These are phyloP conservation scores for Bretziella fagacearum DNA, from an alignment of 2,329 filamentous ascomycete species.

Conservation along the genomic window DNA sequence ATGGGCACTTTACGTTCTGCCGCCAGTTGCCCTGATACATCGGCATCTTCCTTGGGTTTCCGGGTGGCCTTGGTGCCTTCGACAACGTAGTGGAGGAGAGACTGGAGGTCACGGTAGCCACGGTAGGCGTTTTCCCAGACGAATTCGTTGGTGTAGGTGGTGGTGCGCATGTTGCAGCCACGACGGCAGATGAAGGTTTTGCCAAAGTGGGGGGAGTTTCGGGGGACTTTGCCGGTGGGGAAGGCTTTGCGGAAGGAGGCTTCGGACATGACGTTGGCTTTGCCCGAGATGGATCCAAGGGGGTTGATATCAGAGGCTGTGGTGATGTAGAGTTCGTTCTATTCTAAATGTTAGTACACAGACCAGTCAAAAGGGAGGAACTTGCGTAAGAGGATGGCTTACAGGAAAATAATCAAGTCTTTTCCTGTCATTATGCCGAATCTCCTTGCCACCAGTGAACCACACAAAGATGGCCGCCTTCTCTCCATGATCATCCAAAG, in stretches of 20 bases:
- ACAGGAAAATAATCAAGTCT: constrained; percentile 59
- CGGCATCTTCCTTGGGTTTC: constrained; percentile 18
- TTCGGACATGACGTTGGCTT: constrained; percentile 61
- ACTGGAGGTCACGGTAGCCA: constrained; percentile 44
- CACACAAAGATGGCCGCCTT: constrained; percentile 86
- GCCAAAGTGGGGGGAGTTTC: constrained; percentile 54
- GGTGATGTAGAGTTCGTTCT: constrained; percentile 88
- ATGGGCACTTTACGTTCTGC: neutral
- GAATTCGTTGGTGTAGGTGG: constrained; percentile 85
- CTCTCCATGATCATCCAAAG: constrained; percentile 54
- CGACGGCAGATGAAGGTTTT: constrained; percentile 82
- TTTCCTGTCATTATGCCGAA: constrained; percentile 69
- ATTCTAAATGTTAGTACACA: neutral
- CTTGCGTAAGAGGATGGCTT: too few relatives aligned
- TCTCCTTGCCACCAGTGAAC: constrained; percentile 86
- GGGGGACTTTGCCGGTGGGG: constrained; percentile 58
- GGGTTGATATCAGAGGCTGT: constrained; percentile 76
- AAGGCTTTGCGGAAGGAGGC: constrained; percentile 50
- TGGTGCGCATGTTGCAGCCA: constrained; percentile 75
- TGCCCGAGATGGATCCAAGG: constrained; percentile 77
- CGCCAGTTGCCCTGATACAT: neutral
- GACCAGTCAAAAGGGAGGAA: neutral
- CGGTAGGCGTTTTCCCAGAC: constrained; percentile 73
- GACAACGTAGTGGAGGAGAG: constrained; percentile 50
- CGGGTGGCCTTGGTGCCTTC: constrained; percentile 53